Percentiles rank a stretch among this genome's conserved stretches.
These are phyloP conservation scores for Scytalidium sp. DNA, from an alignment of 2,329 filamentous ascomycete genomes.

Conservation along the genomic window DNA sequence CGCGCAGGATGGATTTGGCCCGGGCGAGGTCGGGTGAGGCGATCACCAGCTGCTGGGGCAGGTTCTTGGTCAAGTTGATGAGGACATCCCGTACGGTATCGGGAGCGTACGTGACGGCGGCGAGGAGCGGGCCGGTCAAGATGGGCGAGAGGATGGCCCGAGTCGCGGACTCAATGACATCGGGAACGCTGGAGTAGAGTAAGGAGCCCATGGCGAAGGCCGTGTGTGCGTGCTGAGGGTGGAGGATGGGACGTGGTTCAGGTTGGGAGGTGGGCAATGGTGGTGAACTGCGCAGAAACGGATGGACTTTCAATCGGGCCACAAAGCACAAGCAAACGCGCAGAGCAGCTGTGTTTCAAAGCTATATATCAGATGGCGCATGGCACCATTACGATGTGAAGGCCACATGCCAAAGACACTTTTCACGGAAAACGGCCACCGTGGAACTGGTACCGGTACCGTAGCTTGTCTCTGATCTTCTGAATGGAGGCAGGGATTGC, in stretches of 20 bases:
- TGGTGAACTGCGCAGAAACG: no score
- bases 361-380: no score
- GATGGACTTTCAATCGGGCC: no score
- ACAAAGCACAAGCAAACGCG: no score
- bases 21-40: not conserved
- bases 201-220: not conserved
- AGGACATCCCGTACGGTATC: slow-evolving; percentile 12
- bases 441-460: no score
- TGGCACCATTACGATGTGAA: no score
- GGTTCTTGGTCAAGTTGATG: not conserved
- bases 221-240: not conserved
- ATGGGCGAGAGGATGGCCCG: slow-evolving; percentile 4
- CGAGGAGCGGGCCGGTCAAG: slow-evolving; percentile 17
- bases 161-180: not conserved
- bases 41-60: not conserved
- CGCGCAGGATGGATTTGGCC: not conserved
- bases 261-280: not conserved
- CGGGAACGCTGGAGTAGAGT: not conserved
- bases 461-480: no score
- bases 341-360: no score
- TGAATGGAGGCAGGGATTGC: no score
- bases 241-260: not conserved
- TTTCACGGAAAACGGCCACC: no score
- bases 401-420: no score
- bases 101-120: slow-evolving; percentile 20